Base-by-base conservation (phyloP, 768 basidiomycete species). In the Pluteus cervinus region DNA sequence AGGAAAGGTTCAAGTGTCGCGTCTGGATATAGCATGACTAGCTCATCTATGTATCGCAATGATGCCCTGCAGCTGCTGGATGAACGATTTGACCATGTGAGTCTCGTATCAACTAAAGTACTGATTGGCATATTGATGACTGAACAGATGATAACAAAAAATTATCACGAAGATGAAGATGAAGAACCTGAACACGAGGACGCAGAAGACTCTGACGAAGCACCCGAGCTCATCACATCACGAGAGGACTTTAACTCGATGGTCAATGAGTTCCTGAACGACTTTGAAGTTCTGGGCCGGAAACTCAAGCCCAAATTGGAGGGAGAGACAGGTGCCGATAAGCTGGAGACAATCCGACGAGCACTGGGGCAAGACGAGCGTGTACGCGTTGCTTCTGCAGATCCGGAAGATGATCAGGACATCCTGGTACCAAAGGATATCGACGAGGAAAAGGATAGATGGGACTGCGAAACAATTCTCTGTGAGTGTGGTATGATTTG, bases 391-490 rank as follows among this genome's bases (percentile, higher is more conserved):
- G 60, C 58, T 33, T n/a, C n/a, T n/a, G 55, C 63, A 31, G 57
- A 62, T 32, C 65, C 62, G 17, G 73, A 75, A 3, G 70, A 72
- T 20, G 71, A 68, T 24, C 61, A 61, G 3, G 70, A 66, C n/a
- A 60, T 64, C 11, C 40, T 63, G 7, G 56, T 66, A 31, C 61
- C 61, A 24, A 48, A 63, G 16, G 65, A 71, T 1, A 69, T 73
- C 26, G 71, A 73, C 33, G 73, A 78, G 48, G 75, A 79, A 38
- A 79, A 83, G 47, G 81, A 85, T 45, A 64, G 78, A 30, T 99
- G 96, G 96, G 96, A 99, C 55, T 93, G 88, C 44, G 93, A 99
- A 58, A 96, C 91, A 1, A 86, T 99, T 25, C 66, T 99, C 2
- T 81, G 94, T 94, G 57, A 57, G 86, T 71, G 9, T 36, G 12